Evolutionary conservation across 306 rosid species (phyloP).

Genomic region (Dalbergia cochinchinensis): DNA sequence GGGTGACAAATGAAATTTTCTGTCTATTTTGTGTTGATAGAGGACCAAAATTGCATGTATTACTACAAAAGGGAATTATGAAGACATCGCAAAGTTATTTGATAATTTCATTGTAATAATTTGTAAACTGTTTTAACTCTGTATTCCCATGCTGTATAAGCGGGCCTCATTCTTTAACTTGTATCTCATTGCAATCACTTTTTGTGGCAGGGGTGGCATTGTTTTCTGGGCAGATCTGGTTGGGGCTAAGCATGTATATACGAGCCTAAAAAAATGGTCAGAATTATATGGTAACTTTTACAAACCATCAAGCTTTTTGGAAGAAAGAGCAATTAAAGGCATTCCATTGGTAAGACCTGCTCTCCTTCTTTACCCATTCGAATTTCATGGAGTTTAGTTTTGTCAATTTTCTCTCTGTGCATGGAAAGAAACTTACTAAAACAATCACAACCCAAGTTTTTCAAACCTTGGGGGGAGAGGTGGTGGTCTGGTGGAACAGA

Average conservation of each 20-base stretch:
- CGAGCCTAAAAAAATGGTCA: conserved; percentile 85
- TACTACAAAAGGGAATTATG: background rate
- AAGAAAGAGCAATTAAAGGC: conserved; percentile 89
- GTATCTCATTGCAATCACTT: conserved; percentile 35
- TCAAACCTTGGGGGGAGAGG: too few species aligned
- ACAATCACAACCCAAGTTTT: background rate
- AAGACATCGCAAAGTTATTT: conserved; percentile 3
- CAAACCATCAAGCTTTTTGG: conserved; percentile 89
- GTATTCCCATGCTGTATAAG: background rate
- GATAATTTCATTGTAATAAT: background rate
- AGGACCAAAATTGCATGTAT: too few species aligned
- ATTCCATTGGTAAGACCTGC: conserved; percentile 74
- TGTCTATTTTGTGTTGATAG: conserved; percentile 7
- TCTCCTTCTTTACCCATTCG: conserved; percentile 12
- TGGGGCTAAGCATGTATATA: conserved; percentile 80
- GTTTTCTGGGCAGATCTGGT: conserved; percentile 91
- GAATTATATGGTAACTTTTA: conserved; percentile 76
- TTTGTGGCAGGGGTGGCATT: conserved; percentile 83
- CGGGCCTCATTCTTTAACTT: background rate
- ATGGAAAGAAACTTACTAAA: background rate
- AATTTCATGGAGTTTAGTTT: conserved; percentile 19
- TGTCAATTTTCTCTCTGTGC: background rate
- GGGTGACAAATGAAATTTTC: background rate
- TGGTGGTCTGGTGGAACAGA: too few species aligned
- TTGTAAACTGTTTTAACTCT: background rate